Evolutionary conservation across 1,284 basidiomycete species (phyloP).

Genomic region (Sporisorium scitamineum): DNA sequence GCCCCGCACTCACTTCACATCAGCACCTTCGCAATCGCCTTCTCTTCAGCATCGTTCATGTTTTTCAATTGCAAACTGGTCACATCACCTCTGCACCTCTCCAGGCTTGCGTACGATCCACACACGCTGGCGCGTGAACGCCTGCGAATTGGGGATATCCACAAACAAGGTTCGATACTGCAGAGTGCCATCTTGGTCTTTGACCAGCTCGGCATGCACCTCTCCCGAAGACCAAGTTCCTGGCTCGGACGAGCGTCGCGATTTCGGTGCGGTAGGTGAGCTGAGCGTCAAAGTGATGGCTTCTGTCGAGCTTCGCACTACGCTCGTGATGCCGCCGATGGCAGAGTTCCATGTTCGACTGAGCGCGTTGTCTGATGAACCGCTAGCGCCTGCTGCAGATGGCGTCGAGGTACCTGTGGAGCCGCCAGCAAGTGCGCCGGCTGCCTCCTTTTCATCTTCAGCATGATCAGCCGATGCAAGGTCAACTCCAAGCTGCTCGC

Average conservation of each 20-base stretch:
- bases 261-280: slow-evolving; percentile 17
- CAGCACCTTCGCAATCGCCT: background rate
- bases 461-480: background rate
- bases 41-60: background rate
- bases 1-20: no score
- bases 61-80: background rate
- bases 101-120: slow-evolving; percentile 51
- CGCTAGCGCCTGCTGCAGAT: background rate
- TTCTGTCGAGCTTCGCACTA: slow-evolving; percentile 36
- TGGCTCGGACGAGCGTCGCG: slow-evolving; percentile 30
- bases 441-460: background rate
- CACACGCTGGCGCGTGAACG: slow-evolving; percentile 49
- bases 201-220: slow-evolving; percentile 60
- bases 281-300: slow-evolving; percentile 31
- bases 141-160: slow-evolving; percentile 57
- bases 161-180: slow-evolving; percentile 60
- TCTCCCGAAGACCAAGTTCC: slow-evolving; percentile 63
- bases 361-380: slow-evolving; percentile 17
- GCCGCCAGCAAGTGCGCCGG: background rate
- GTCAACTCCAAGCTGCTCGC: slow-evolving; percentile 43
- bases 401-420: background rate
- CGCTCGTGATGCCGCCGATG: slow-evolving; percentile 31
- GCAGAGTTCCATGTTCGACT: slow-evolving; percentile 37
- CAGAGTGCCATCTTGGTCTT: slow-evolving; percentile 57
- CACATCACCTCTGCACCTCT: slow-evolving; percentile 48